Evolutionary conservation across 2,329 filamentous ascomycete genomes (phyloP), one percentile per base, ranked within the genome.

Genomic region (Xylaria sp.): DNA sequence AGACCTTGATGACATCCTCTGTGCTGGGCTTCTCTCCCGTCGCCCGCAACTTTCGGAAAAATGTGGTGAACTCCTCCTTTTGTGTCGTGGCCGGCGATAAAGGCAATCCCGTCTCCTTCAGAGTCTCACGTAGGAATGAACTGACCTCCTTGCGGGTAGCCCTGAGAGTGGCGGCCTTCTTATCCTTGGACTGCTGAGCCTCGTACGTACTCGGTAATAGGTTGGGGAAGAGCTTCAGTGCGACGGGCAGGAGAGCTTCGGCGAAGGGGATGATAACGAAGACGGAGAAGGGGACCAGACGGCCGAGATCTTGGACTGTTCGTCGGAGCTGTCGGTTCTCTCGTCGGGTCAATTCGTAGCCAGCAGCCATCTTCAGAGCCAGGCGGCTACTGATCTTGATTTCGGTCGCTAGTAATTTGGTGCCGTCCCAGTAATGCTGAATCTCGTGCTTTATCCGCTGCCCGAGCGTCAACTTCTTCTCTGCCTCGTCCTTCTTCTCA

Each of bases 201-300:
- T 99, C 94, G 73, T 96, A 99, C 30, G 94, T 99, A 80, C 92
- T 97, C 53, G 94, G 94, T 55, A 99, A 86, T 76, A 99, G 83
- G 76, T 97, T 97, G 74, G 94, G 94, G 84, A 99, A 99, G 51
- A 99, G 79, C 77, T 90, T 95, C 54, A 99, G 82, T 6, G 93
- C 94, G 52, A 99, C 81, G 1, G 94, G 94, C 19, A 97, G 85
- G 50, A 99, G 83, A 42, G 97, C 80, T 78, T 99, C 94, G 60
- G 92, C 94, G 67, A 99, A 96, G 1, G 94, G 94, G 46, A 99
- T 92, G 66, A 99, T 93, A 69, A 99, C 84, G 76, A 99, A 99
- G 67, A 97, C 89, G 6, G 92, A 96, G 76, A 99, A 99, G 13
- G 94, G 94, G 11, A 99, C 90, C 60, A 99, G 79, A 13, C 94